These are phyloP conservation scores for Tricholomella constricta DNA, from an alignment of 768 basidiomycete species.

Conservation along the genomic window DNA sequence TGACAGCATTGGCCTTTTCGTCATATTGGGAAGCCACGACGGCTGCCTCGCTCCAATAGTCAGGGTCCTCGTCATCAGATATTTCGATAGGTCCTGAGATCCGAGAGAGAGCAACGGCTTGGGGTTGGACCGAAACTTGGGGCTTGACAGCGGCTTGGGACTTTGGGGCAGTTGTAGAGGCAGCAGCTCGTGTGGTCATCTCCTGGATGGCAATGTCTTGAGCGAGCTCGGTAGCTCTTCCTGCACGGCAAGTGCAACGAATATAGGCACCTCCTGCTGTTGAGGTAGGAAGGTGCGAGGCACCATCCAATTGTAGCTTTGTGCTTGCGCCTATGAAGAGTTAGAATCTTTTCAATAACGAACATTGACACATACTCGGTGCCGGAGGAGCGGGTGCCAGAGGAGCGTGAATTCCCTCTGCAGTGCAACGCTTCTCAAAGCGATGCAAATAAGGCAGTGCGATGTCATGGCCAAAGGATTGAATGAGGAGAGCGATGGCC, in stretches of 20 bases:
- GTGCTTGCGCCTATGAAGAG: too few relatives aligned
- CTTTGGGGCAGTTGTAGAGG: too few relatives aligned
- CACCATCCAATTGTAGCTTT: background rate
- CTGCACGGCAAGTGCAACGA: background rate
- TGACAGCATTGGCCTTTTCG: too few relatives aligned
- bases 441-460: constrained; percentile 13
- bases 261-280: constrained; percentile 1
- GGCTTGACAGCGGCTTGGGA: background rate
- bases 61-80: background rate
- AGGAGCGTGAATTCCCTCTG: constrained; percentile 5
- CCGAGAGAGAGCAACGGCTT: too few relatives aligned
- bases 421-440: constrained; percentile 6
- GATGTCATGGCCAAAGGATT: constrained; percentile 14
- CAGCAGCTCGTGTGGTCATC: too few relatives aligned
- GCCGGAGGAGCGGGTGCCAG: background rate
- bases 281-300: background rate
- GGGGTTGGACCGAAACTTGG: too few relatives aligned
- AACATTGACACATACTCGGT: too few relatives aligned
- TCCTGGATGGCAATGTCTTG: constrained; percentile 4
- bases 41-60: too few relatives aligned
- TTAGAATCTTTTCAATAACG: too few relatives aligned
- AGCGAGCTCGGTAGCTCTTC: background rate
- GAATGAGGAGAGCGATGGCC: constrained; percentile 9
- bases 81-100: background rate
- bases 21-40: too few relatives aligned